Conservation (phyloP, 2,329 filamentous ascomycete species). For the Penicillium sp. region DNA sequence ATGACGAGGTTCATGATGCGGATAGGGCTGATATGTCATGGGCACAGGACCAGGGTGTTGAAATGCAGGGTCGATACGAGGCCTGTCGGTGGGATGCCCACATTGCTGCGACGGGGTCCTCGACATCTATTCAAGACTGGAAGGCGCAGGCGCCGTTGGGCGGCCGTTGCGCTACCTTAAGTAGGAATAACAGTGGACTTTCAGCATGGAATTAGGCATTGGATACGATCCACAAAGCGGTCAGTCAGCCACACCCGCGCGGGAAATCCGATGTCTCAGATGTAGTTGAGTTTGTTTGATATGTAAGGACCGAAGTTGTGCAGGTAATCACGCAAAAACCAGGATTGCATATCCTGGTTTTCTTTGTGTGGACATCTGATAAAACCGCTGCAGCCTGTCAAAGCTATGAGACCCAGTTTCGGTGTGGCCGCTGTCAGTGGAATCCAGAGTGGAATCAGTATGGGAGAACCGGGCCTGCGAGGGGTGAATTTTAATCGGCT, state of each 20-base stretch:
- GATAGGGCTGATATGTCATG: constrained; percentile 18
- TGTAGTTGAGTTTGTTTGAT: constrained; percentile 7
- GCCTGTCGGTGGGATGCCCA: constrained; percentile 26
- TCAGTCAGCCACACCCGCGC: constrained; percentile 19
- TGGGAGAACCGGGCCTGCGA: not conserved
- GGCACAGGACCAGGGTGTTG: constrained; percentile 14
- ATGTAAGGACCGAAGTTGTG: not conserved
- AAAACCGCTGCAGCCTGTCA: constrained; percentile 9
- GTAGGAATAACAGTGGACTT: constrained; percentile 5
- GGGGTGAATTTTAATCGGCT: not conserved
- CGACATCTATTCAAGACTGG: constrained; percentile 31
- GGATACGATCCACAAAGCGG: constrained; percentile 17
- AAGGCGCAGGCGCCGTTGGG: constrained; percentile 9
- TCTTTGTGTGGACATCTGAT: constrained; percentile 19
- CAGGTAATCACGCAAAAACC: not conserved
- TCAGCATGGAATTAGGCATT: constrained; percentile 11
- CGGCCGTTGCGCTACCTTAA: constrained; percentile 15
- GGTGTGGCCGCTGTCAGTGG: not conserved
- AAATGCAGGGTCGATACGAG: constrained; percentile 20
- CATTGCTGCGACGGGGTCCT: constrained; percentile 30
- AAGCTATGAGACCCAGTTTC: not conserved
- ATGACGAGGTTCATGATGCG: constrained; percentile 24
- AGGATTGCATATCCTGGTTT: constrained; percentile 23
- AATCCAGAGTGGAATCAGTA: not conserved
- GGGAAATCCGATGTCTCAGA: constrained; percentile 12